Base-by-base conservation (phyloP, 139 green algal genomes). In the Zygnema circumcarinatum region DNA sequence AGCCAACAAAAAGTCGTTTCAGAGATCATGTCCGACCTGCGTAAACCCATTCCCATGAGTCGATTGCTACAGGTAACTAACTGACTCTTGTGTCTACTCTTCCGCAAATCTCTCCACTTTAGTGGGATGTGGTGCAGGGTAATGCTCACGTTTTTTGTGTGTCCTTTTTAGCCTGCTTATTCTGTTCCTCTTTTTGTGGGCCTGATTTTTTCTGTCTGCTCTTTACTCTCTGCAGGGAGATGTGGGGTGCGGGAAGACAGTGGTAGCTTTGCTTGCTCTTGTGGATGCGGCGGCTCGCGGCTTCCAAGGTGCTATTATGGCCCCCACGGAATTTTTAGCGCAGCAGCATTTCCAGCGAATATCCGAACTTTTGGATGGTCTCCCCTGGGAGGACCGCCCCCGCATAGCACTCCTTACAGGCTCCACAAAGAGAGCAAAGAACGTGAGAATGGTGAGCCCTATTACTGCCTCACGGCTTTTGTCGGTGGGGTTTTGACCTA, bases 181-280 rank as follows among this genome's bases (percentile, higher is more conserved):
- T 72, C 29, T 35, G 56, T 29, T 35, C 29, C 29, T 35, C 56
- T 72, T 72, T 72, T 29, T 35, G 56, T 72, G 29, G 56, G 29
- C 56, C 29, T 29, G 29, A 72, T 72, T 29, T 29, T 25, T 21
- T 33, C 29, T 80, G 73, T 80, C 47, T 21, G 47, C 73, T 72
- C n/a, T n/a, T n/a, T n/a, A n/a, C n/a, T n/a, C n/a, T n/a, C 47
- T 68, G 31, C 91, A 98, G 91, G 97, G 97, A 2, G 97, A 99
- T 83, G 97, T 99, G 25, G 97, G 97, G 1, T 96, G 94, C 56
- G 97, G 97, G 85, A 99, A 99, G 88, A 98, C 96, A 0, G 92
- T 94, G 22, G 95, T 99, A 35, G 96, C 96, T 2, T 86, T 98
- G 36, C 81, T 98, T 68, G 93, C 95, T n/a, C 35, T 92, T 29